Percentiles rank a stretch among this genome's conserved stretches.
Conservation (phyloP, 1,139 yeast species). For the Candida smagusa region DNA sequence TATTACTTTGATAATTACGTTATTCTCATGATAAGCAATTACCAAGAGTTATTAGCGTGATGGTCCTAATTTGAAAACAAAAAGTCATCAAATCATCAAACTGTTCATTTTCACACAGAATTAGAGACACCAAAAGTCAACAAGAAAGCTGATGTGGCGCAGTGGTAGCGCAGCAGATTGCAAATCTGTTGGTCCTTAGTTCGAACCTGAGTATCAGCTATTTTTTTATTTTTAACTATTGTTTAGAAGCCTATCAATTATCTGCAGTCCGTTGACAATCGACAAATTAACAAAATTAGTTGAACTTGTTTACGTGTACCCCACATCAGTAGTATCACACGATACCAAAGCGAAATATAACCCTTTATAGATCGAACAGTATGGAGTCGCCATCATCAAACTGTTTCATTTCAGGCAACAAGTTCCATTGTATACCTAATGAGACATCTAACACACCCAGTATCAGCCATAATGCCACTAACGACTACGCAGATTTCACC, state of each 20-base stretch:
- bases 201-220: conserved; percentile 81
- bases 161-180: conserved; percentile 93
- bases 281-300: no score
- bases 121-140: background rate
- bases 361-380: no score
- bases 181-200: conserved; percentile 89
- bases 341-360: no score
- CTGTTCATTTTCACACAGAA: background rate
- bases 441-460: conserved; percentile 2
- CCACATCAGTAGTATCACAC: no score
- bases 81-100: no score
- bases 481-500: conserved; percentile 17
- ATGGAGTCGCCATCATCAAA: conserved; percentile 28
- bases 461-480: conserved; percentile 18
- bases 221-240: conserved; percentile 13
- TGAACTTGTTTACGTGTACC: no score
- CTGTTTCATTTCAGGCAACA: conserved; percentile 39
- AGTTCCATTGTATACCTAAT: conserved; percentile 39
- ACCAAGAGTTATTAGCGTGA: no score
- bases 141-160: conserved; percentile 67
- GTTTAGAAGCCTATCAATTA: background rate
- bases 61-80: no score
- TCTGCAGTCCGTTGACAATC: no score
- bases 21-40: no score
- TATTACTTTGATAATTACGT: no score